A percentile compares a stretch with the other conserved stretches of the same genome.
These are phyloP conservation scores for Termitomyces sp. DNA, from an alignment of 768 basidiomycete genomes.

Conservation along the genomic window DNA sequence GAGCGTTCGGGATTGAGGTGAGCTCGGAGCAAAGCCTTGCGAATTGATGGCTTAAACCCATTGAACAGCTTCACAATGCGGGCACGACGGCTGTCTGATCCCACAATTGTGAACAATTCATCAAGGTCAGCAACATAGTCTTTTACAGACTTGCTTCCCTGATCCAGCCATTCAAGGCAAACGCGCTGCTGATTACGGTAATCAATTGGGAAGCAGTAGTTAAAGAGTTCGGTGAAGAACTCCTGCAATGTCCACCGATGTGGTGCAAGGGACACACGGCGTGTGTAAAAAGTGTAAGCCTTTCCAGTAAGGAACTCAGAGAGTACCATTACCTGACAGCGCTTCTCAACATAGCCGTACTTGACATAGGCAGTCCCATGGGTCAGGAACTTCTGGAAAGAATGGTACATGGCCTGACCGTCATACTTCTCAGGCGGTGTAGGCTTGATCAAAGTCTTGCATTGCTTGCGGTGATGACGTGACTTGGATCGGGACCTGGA, in stretches of 20 bases:
- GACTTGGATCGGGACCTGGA: background rate
- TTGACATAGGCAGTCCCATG: background rate
- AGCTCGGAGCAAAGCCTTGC: background rate
- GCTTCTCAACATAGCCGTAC: background rate
- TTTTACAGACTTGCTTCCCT: background rate
- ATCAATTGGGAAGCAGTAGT: background rate
- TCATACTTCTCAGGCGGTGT: background rate
- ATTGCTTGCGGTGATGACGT: background rate
- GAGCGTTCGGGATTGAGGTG: background rate
- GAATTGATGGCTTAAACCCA: background rate
- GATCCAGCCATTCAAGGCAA: background rate
- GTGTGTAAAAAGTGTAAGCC: background rate
- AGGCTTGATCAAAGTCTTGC: background rate
- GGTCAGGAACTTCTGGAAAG: background rate
- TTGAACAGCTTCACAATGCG: background rate
- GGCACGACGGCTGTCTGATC: background rate
- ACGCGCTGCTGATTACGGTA: background rate
- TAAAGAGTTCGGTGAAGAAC: background rate
- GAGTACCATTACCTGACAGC: background rate
- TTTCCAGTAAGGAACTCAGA: background rate
- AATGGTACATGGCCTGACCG: background rate
- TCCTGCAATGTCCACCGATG: background rate
- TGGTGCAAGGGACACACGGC: background rate
- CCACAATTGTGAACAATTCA: background rate
- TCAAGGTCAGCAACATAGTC: background rate